A percentile compares a stretch with the other conserved stretches of the same genome.
Conservation (phyloP, 148 eudicot species). For the Rhododendron ferrugineum region DNA sequence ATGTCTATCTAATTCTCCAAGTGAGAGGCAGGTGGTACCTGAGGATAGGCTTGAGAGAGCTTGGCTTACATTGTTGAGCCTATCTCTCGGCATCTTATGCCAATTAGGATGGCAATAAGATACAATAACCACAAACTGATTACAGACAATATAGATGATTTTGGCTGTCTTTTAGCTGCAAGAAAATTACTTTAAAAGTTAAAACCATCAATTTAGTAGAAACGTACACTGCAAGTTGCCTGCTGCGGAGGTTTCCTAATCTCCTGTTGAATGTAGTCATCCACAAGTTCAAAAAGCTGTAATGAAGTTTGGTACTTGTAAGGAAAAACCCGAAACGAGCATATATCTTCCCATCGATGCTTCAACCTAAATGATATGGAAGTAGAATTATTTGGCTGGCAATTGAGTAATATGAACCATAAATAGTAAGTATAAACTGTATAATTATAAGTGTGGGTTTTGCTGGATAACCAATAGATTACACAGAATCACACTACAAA, state of each 20-base stretch:
- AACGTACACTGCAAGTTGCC: conserved; percentile 56
- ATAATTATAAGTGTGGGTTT: not conserved
- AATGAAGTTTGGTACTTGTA: conserved; percentile 59
- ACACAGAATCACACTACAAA: not conserved
- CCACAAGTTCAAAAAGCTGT: conserved; percentile 77
- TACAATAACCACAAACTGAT: not conserved
- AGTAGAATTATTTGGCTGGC: not conserved
- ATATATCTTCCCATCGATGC: conserved; percentile 74
- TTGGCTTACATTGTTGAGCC: not conserved
- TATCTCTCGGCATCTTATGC: not conserved
- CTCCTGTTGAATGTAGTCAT: conserved; percentile 83
- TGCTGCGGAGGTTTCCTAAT: conserved; percentile 51
- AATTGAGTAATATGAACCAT: not conserved
- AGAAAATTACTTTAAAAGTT: not conserved
- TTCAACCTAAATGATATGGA: conserved; percentile 44
- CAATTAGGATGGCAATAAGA: not conserved
- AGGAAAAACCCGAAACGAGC: conserved; percentile 80
- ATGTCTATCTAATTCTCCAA: not conserved
- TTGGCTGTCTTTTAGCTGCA: not conserved
- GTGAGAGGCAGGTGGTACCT: not conserved
- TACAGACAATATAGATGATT: not conserved
- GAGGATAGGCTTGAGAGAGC: not conserved
- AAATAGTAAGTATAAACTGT: conserved; percentile 12
- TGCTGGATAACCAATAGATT: not conserved
- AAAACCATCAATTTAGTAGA: not conserved